Evolutionary conservation across 306 rosid genomes (phyloP), one percentile per base, ranked within the genome.

Genomic region (Ormosia emarginata): DNA sequence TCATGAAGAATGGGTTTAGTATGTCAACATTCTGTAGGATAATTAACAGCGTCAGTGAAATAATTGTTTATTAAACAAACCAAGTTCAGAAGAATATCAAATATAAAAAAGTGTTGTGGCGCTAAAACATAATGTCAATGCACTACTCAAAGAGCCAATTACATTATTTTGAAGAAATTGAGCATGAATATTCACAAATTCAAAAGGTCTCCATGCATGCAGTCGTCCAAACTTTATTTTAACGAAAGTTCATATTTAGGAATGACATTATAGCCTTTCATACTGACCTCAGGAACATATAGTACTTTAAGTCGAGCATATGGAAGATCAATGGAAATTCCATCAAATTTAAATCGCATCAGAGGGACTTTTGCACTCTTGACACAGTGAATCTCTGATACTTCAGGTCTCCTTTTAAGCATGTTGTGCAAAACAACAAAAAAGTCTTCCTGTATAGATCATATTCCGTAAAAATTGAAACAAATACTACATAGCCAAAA

Each of bases 311-410:
- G 88, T 29, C 75, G 78, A 32, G 85, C 88, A 1, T 39, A 87
- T 47, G 90, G 88, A 36, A 87, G 85, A 75, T 87, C 90, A 71
- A 87, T 57, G 58, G 90, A 82, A 77, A 87, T 64, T 34, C 88
- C 88, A 70, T 87, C 88, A 43, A 87, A 75, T 76, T 85, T 84
- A 33, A 87, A 81, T 39, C 90, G 84, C 82, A 87, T 84, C 4
- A 87, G 70, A 69, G 90, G 90, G 10, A 87, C 90, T 78, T 81
- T 87, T 55, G 90, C 90, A 69, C 83, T 80, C 82, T 87, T 84
- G 66, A 87, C 86, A 78, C 84, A 68, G 11, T 56, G 79, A 59
- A 87, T 78, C 47, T 87, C 80, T 30, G 88, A 82, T 50, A 87
- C 86, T 85, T 87, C 88, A 12, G 83, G 75, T 67, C 83, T 82